phyloP scores from a whole-genome alignment of 1,284 basidiomycete species.

The Irpex lacteus region DNA sequence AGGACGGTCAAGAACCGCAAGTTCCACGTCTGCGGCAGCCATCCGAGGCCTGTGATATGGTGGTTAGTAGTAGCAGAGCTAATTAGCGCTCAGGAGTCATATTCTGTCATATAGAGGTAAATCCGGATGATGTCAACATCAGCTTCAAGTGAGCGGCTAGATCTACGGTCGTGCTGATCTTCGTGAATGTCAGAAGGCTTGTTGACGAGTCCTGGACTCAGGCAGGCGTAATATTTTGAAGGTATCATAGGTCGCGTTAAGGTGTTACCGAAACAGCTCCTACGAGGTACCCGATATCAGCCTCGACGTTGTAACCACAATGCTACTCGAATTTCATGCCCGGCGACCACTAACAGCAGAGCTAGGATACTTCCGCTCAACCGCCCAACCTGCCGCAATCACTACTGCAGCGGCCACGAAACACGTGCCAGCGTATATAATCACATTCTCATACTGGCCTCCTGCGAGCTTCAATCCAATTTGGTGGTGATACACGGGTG shows the following conservation, averaged over 20 bases:
- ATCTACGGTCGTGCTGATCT: not conserved
- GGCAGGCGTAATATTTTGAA: no score
- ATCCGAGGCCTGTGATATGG: not conserved
- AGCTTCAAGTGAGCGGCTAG: not conserved
- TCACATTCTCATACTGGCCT: slow-evolving; percentile 31
- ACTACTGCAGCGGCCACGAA: slow-evolving; percentile 32
- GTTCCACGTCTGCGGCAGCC: not conserved
- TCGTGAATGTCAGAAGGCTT: no score
- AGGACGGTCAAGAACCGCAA: not conserved
- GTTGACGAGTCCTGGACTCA: no score
- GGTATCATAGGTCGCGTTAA: no score
- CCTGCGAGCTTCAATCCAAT: slow-evolving; percentile 22
- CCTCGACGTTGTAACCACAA: no score
- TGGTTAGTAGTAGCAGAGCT: not conserved
- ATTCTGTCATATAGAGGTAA: not conserved
- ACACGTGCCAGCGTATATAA: slow-evolving; percentile 33
- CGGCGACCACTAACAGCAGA: not conserved
- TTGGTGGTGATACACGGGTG: not conserved
- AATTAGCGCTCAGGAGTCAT: not conserved
- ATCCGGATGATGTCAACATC: not conserved
- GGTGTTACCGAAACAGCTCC: no score
- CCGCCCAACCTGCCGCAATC: slow-evolving; percentile 24
- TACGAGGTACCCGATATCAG: no score
- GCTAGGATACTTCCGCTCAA: not conserved
- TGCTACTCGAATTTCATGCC: not conserved